Evolutionary conservation across 441 rosid species (phyloP).

Genomic region (Gossypium schwendimanii): DNA sequence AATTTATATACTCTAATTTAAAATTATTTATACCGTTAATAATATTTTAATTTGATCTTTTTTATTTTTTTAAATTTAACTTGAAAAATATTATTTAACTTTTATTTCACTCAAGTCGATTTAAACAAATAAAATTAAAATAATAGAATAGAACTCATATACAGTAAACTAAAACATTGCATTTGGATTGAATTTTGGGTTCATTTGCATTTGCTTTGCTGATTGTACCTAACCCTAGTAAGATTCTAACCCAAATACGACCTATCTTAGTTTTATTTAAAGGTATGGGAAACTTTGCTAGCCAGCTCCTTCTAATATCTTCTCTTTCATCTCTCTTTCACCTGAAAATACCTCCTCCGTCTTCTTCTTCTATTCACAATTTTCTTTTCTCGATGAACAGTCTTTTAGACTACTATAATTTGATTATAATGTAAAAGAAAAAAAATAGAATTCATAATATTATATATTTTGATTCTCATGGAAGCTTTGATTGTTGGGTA

Average conservation of each 20-base stretch:
- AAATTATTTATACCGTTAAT: no score
- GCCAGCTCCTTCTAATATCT: slow-evolving; percentile 26
- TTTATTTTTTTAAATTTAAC: no score
- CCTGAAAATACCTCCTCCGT: background rate
- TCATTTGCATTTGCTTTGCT: slow-evolving; percentile 40
- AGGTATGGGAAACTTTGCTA: slow-evolving; percentile 20
- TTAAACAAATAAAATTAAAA: no score
- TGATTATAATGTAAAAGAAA: slow-evolving; percentile 21
- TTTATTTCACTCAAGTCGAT: no score
- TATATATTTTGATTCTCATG: background rate
- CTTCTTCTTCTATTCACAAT: background rate
- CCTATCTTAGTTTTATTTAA: slow-evolving; percentile 66
- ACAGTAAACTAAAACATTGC: slow-evolving; percentile 21
- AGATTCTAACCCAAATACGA: slow-evolving; percentile 50
- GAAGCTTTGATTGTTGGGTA: background rate
- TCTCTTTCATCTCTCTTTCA: background rate
- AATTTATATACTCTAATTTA: no score
- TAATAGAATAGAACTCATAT: no score
- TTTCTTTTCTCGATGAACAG: slow-evolving; percentile 18
- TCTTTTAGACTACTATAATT: slow-evolving; percentile 20
- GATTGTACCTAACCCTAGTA: slow-evolving; percentile 60
- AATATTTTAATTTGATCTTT: no score
- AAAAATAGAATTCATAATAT: background rate
- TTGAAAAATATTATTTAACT: no score
- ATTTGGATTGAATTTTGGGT: slow-evolving; percentile 46